Base-by-base conservation (phyloP, 139 green algal genomes). In the Desmodesmus armatus region DNA sequence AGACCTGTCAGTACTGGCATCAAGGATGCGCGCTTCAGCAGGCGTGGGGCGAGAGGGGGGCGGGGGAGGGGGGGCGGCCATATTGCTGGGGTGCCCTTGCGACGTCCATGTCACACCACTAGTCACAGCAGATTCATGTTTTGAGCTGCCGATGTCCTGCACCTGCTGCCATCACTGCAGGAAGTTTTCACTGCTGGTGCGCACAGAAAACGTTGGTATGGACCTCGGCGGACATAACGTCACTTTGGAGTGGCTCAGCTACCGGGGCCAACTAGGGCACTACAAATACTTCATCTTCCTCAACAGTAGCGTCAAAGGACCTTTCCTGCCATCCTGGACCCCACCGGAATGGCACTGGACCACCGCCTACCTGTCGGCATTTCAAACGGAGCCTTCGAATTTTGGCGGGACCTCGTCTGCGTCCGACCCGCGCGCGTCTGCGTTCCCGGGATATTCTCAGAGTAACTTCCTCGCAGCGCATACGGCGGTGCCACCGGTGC, bases 141-240 rank as follows among this genome's bases (percentile, higher is more conserved):
- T n/a, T n/a, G n/a, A n/a, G n/a, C n/a, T n/a, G n/a, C n/a, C n/a
- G n/a, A n/a, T n/a, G n/a, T n/a, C n/a, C n/a, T n/a, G n/a, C n/a
- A n/a, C n/a, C n/a, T n/a, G n/a, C n/a, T n/a, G n/a, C n/a, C n/a
- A n/a, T n/a, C n/a, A n/a, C n/a, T n/a, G n/a, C n/a, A n/a, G 7
- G 1, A 55, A 71, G 11, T 66, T 94, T 33, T 85, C 84, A 0
- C 47, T 95, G 71, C 76, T 95, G 5, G 76, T 90, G 65, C 89
- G 92, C 17, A 89, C 27, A 0, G 83, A 93, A 82, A 97, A 97
- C 43, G 90, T 92, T 66, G 94, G 94, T 70, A 97, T 97, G 94
- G 94, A 97, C 85, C 87, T 97, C 39, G 94, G 88, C 9, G 86
- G 91, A 21, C 94, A 97, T 82, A 97, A 97, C 78, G 83, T 88